These are phyloP conservation scores for Botrytis paeoniae DNA, from an alignment of 2,329 filamentous ascomycete species.

Conservation along the genomic window DNA sequence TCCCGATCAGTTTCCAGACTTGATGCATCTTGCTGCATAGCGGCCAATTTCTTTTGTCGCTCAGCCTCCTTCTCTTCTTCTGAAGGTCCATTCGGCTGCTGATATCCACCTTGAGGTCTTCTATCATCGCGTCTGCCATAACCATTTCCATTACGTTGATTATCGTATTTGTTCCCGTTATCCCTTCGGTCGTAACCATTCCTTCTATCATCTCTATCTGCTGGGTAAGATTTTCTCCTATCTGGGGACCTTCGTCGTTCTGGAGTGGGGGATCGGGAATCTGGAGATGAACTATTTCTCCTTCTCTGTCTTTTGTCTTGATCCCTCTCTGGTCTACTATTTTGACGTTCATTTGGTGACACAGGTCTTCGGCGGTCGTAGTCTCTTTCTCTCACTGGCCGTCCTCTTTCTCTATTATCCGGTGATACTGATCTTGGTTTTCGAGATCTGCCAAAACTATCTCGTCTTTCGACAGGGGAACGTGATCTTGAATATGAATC, in stretches of 20 bases:
- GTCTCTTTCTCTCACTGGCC: conserved; percentile 26
- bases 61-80: conserved; percentile 49
- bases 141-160: conserved; percentile 29
- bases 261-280: conserved; percentile 41
- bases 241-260: conserved; percentile 38
- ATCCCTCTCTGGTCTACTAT: not conserved
- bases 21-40: conserved; percentile 69
- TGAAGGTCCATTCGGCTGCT: conserved; percentile 6
- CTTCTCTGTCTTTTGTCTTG: conserved; percentile 4
- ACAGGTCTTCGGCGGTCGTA: conserved; percentile 22
- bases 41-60: conserved; percentile 64
- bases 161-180: conserved; percentile 28
- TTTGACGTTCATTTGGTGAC: conserved; percentile 14
- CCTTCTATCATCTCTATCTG: conserved; percentile 30
- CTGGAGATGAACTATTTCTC: conserved; percentile 35
- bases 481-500: conserved; percentile 37
- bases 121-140: conserved; percentile 34
- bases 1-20: conserved; percentile 70
- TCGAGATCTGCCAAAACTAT: conserved; percentile 27
- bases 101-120: conserved; percentile 16
- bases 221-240: conserved; percentile 31
- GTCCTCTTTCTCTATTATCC: conserved; percentile 30
- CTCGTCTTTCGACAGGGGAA: conserved; percentile 26
- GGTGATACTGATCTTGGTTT: conserved; percentile 34
- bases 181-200: conserved; percentile 26